These are phyloP conservation scores for Maudiozyma bulderi DNA, from an alignment of 805 yeast species.

Conservation along the genomic window DNA sequence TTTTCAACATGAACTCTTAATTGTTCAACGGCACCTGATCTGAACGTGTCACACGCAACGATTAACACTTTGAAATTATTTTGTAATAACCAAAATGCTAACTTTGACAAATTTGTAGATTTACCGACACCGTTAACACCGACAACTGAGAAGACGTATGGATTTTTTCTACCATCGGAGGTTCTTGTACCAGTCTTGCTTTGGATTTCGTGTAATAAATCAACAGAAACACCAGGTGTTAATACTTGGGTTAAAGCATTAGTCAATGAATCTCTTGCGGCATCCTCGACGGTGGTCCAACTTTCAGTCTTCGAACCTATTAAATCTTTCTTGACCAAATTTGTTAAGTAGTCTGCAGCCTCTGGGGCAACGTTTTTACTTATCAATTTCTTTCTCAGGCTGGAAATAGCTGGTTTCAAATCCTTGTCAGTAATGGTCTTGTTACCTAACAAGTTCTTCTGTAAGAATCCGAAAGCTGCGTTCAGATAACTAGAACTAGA, in stretches of 20 bases:
- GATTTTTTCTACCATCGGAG: slow-evolving; percentile 33
- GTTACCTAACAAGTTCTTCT: slow-evolving; percentile 54
- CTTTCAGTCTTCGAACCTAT: slow-evolving; percentile 62
- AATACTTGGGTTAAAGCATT: slow-evolving; percentile 63
- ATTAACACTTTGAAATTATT: slow-evolving; percentile 78
- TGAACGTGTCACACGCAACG: slow-evolving; percentile 95
- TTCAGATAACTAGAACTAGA: slow-evolving; percentile 14
- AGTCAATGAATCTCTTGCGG: slow-evolving; percentile 56
- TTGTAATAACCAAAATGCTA: slow-evolving; percentile 92
- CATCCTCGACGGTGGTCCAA: slow-evolving; percentile 64
- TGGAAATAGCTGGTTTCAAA: slow-evolving; percentile 51
- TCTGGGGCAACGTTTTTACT: slow-evolving; percentile 86
- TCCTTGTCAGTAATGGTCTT: slow-evolving; percentile 55
- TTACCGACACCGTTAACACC: slow-evolving; percentile 98
- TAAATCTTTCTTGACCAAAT: slow-evolving; percentile 59
- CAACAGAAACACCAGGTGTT: slow-evolving; percentile 87
- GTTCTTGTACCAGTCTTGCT: slow-evolving; percentile 23
- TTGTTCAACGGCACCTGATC: slow-evolving; percentile 99
- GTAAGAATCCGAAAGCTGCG: slow-evolving; percentile 45
- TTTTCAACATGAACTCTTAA: slow-evolving; percentile 87
- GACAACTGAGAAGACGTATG: slow-evolving; percentile 93
- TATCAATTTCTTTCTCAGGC: slow-evolving; percentile 67
- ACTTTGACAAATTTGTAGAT: slow-evolving; percentile 86
- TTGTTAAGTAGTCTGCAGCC: slow-evolving; percentile 65
- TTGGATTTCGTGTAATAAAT: slow-evolving; percentile 73